Evolutionary conservation across 2,329 filamentous ascomycete genomes (phyloP), one percentile per base, ranked within the genome.

Genomic region (Fusarium sterilihyphosum): DNA sequence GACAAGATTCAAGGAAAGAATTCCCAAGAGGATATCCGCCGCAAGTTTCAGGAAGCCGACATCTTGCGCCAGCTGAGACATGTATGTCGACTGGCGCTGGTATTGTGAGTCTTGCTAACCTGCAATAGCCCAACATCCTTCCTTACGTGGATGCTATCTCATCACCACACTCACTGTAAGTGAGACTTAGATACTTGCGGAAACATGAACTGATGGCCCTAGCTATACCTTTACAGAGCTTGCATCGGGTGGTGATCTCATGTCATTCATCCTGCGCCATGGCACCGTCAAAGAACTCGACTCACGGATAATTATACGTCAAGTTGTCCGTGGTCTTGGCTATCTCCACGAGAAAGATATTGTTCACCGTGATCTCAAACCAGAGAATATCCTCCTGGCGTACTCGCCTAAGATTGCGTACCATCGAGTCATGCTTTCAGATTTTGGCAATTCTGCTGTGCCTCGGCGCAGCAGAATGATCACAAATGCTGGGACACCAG

Each of bases 211-310:
- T 73, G 40, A 67, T 26, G 35, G 17, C 6, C 8, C 11, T 9
- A 89, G 87, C 40, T 90, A 88, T 67, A 86, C 87, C 1, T 90
- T 91, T 66, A 88, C 86, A 3, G 88, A 91, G 58, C 82, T 91
- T 41, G 89, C 89, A 1, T 83, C 86, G 9, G 86, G 89, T 1
- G 88, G 88, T 0, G 88, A 90, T 70, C 78, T 89, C 6, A 86
- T 85, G 78, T 89, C 88, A 1, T 85, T 88, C 24, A 77, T 87
- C 16, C 73, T 81, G 50, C 81, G 82, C 29, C 81, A 83, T 44
- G 78, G 78, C 8, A 50, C 44, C 1, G 77, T 87, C 33, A 73
- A 77, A 3, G 86, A 88, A 66, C 77, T 84, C 24, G 83, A 86
- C n/a, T 79, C 83, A 16, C 75, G 84, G 79, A 77, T 85, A 71